Evolutionary conservation across 257 asterid genomes (phyloP).

Genomic region (Cordia subcordata): DNA sequence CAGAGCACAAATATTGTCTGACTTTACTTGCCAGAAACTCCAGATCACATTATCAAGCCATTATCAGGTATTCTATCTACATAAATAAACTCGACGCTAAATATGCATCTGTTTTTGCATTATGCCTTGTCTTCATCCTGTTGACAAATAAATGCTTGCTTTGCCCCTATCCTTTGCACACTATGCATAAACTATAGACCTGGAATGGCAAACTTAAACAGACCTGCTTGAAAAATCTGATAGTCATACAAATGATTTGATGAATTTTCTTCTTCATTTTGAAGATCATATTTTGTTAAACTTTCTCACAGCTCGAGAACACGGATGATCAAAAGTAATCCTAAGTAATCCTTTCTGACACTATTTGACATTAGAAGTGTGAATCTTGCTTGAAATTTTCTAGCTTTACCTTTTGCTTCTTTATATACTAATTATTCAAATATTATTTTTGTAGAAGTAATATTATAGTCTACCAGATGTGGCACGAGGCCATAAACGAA

Average conservation of each 20-base stretch:
- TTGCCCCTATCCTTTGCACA: not conserved
- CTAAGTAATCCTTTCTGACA: no score
- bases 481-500: no score
- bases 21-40: not conserved
- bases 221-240: no score
- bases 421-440: not conserved
- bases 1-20: not conserved
- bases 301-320: no score
- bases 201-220: no score
- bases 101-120: not conserved
- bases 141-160: not conserved
- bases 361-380: not conserved
- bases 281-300: not conserved
- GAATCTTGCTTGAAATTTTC: not conserved
- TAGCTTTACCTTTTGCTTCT: not conserved
- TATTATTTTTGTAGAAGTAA: not conserved
- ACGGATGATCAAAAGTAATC: no score
- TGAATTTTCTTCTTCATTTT: not conserved
- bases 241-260: not conserved
- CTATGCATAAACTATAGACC: no score
- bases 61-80: conserved; percentile 1
- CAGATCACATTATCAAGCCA: not conserved
- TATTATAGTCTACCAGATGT: not conserved
- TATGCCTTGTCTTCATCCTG: not conserved
- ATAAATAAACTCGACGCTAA: not conserved